Evolutionary conservation across 495 filamentous ascomycete species (phyloP), one percentile per base, ranked within the genome.

Genomic region (Neurospora discreta): DNA sequence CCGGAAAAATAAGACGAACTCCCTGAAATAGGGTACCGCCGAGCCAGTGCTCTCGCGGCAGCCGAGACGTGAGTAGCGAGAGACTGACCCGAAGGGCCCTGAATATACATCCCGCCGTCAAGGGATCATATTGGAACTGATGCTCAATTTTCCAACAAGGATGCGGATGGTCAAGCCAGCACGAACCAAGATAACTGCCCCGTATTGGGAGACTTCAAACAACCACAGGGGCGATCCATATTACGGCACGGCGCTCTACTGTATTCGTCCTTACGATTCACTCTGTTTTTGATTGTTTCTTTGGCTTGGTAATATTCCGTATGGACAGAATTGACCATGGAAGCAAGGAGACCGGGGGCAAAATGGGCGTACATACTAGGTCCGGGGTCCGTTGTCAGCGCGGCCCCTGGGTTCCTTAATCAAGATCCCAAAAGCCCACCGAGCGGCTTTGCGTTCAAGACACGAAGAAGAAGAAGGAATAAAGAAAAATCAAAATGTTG

Each of bases 351-450:
- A 36, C 52, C 52, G 26, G 52, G 52, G 30, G 52, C 26, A 65
- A 65, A 6, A 65, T 33, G 52, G 26, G 26, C 15, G 18, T 69
- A 68, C 76, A 36, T 69, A 68, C 76, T 73, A 71, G 76, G 76
- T 70, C 73, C 70, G 71, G 76, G 76, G 73, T 74, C 65, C 44
- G 69, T 69, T 18, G 73, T 39, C 68, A 70, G 69, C 69, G 72
- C 39, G 23, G 26, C 69, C 39, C 33, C 68, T 40, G 39, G 39
- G 3, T 46, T 60, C 67, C 69, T 70, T 65, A 41, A 69, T 58
- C 43, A 73, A 69, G 71, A 71, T 68, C 43, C 70, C 52, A 30
- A 60, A 60, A 46, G 44, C 40, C 43, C 69, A 69, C 20, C 65
- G 69, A 68, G 43, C 71, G 68, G 68, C 23, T 68, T 65, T 71